Percentiles rank a stretch among this genome's conserved stretches.
These are phyloP conservation scores for Backusella parvicylindrica DNA, from an alignment of 192 early-diverging fungal species.

Conservation along the genomic window DNA sequence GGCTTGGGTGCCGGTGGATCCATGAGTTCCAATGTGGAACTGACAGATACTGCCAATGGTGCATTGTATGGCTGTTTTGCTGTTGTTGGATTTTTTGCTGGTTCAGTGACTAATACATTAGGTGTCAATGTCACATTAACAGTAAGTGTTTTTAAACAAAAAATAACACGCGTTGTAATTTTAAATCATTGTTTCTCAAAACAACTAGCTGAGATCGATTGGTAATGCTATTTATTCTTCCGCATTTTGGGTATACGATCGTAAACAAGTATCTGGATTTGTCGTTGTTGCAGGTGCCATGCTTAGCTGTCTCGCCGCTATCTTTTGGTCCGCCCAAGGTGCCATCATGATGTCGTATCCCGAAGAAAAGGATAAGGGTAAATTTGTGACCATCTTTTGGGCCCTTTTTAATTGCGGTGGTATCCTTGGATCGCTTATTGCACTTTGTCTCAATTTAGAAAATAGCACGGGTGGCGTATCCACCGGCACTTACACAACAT, in stretches of 20 bases:
- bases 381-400: conserved; percentile 85
- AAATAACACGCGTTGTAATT: background rate
- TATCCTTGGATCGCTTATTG: conserved; percentile 73
- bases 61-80: conserved; percentile 72
- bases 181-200: conserved; percentile 14
- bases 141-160: background rate
- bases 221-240: conserved; percentile 69
- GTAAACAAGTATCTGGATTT: conserved; percentile 50
- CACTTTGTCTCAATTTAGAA: conserved; percentile 67
- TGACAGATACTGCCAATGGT: conserved; percentile 53
- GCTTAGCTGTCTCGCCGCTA: conserved; percentile 73
- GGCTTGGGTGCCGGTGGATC: conserved; percentile 29
- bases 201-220: conserved; percentile 45
- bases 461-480: conserved; percentile 47
- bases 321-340: conserved; percentile 71
- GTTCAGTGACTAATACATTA: conserved; percentile 26
- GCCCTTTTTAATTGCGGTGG: conserved; percentile 81
- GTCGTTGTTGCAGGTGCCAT: conserved; percentile 72
- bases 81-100: conserved; percentile 40
- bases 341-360: conserved; percentile 86
- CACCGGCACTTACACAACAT: conserved; percentile 69
- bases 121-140: conserved; percentile 26
- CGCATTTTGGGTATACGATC: conserved; percentile 52
- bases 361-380: conserved; percentile 71
- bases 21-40: conserved; percentile 21